phyloP scores from a whole-genome alignment of 345 rosid genomes.

The Atalantia buxifolia region DNA sequence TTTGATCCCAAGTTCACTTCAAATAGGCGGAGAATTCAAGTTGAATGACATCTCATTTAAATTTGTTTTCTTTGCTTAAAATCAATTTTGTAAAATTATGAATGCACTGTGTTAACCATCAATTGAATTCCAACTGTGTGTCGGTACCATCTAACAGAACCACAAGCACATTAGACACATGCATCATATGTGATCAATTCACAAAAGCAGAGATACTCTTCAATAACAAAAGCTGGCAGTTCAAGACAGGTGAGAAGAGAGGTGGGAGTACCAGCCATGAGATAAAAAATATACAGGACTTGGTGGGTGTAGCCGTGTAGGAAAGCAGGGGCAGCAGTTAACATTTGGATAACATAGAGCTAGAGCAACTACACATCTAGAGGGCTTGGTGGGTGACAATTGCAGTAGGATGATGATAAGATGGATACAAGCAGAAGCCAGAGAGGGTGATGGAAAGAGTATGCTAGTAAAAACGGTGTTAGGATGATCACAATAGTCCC shows the following conservation, averaged over 20 bases:
- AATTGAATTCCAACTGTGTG: background rate
- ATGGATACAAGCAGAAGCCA: too few species aligned
- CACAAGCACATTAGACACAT: background rate
- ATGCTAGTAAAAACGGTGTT: background rate
- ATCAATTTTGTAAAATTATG: background rate
- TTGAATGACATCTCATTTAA: background rate
- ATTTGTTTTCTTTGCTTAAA: background rate
- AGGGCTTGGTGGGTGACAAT: background rate
- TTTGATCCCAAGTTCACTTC: background rate
- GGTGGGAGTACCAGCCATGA: background rate
- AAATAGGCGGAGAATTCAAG: background rate
- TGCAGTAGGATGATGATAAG: background rate
- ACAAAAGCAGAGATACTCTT: background rate
- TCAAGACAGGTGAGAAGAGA: background rate
- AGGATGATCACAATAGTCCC: background rate
- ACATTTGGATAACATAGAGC: background rate
- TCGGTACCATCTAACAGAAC: background rate
- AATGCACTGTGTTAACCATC: background rate
- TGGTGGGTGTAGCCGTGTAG: background rate
- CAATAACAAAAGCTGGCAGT: background rate
- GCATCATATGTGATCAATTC: background rate
- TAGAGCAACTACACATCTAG: background rate
- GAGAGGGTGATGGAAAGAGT: background rate
- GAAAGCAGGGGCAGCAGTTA: background rate
- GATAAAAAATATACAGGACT: background rate